Evolutionary conservation across 768 basidiomycete genomes (phyloP), one percentile per base, ranked within the genome.

Genomic region (Pisolithus marmoratus): DNA sequence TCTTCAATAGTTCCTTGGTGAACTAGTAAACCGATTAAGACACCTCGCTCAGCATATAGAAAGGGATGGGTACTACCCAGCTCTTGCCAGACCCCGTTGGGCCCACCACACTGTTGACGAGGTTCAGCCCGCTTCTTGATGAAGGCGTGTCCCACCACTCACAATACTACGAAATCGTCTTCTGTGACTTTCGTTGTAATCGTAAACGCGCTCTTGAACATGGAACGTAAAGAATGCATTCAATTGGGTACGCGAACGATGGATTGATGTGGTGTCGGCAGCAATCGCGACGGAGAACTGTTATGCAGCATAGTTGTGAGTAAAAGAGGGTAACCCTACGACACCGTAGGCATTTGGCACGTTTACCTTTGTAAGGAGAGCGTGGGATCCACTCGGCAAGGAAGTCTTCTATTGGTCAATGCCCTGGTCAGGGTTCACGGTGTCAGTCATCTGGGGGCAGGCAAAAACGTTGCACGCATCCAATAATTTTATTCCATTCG

Each of bases 191-290:
- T n/a, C 27, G 15, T 14, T 9, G 43, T 44, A 19, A 40, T 40
- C 20, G 19, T 15, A 4, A 14, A 26, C 12, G 19, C 43, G 8
- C 40, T 15, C 8, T 22, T 20, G 20, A 20, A 41, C 4, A 7
- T 22, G 19, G 22, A 11, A 8, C 12, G 22, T 22, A 20, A 41
- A 12, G 8, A 6, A 7, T 7, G 9, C 19, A 41, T n/a, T n/a
- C n/a, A n/a, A n/a, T n/a, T 41, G 40, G 40, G 7, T 62, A 7
- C 54, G 58, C 7, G 38, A 57, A 0, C 57, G 60, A 60, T 31
- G 29, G 29, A 31, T 26, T 7, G 26, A 9, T 9, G 29, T 8
- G 29, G 29, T 31, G 8, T 8, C 29, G 9, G 9, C 8, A 31
- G 29, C 2, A 31, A 31, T 31, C 29, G 8, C 29, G 9, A 11